phyloP scores from a whole-genome alignment of 257 asterid genomes.

The Euphrasia confusa region DNA sequence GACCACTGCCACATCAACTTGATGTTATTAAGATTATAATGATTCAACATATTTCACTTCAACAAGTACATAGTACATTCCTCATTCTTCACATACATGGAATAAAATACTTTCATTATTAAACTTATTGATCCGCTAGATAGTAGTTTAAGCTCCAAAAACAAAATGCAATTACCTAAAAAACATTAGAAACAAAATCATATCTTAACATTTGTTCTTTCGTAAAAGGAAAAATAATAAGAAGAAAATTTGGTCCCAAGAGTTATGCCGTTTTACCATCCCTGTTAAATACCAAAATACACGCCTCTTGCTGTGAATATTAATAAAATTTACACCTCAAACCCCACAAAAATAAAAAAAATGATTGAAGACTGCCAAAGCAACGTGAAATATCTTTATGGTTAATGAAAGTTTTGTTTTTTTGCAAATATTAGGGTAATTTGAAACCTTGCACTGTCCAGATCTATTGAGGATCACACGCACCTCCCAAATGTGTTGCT shows the following conservation, averaged over 20 bases:
- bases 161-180: no score
- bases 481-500: slow-evolving; percentile 98
- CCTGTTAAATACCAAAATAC: background rate
- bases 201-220: no score
- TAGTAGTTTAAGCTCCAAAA: no score
- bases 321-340: background rate
- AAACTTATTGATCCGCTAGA: no score
- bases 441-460: slow-evolving; percentile 80
- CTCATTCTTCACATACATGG: no score
- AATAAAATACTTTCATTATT: no score
- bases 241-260: background rate
- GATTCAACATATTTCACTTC: slow-evolving; percentile 9
- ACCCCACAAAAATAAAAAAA: background rate
- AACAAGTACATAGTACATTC: no score
- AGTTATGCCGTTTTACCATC: background rate
- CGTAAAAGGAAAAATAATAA: background rate
- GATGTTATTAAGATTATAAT: slow-evolving; percentile 17
- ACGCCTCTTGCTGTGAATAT: background rate
- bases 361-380: no score
- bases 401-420: no score
- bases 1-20: slow-evolving; percentile 46
- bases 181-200: no score
- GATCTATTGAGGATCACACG: slow-evolving; percentile 77
- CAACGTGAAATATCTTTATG: no score
- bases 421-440: no score